Conservation (phyloP, 2,329 filamentous ascomycete species). For the Penicillium italicum region DNA sequence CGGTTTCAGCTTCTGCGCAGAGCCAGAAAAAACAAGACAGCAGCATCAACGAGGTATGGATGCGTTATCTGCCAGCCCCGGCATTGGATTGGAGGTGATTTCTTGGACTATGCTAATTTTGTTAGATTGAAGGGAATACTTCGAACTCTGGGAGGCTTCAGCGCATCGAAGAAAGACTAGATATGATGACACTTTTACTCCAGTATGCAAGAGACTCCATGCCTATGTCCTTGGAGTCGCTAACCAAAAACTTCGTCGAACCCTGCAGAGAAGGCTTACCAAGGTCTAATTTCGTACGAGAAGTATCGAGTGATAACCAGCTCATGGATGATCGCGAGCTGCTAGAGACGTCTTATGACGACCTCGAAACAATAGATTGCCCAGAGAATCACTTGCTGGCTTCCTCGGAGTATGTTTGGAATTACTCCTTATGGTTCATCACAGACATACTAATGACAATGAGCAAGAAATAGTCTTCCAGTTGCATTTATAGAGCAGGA, state of each 20-base stretch:
- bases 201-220: neutral
- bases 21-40: neutral
- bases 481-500: conserved; percentile 15
- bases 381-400: neutral
- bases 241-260: fast-evolving
- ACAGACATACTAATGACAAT: neutral
- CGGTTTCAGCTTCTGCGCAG: neutral
- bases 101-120: neutral
- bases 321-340: neutral
- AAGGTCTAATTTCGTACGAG: neutral
- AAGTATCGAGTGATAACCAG: neutral
- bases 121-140: neutral
- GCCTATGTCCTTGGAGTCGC: neutral
- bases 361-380: neutral
- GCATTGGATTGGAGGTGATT: neutral
- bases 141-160: conserved; percentile 14
- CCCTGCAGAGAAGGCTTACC: conserved; percentile 16
- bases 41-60: neutral
- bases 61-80: neutral
- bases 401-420: neutral
- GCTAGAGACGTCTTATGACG: neutral
- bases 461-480: neutral
- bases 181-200: conserved; percentile 20
- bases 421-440: neutral
- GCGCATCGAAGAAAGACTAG: conserved; percentile 22